Conservation (phyloP, 768 basidiomycete genomes). For the Trametes cinnabarina region DNA sequence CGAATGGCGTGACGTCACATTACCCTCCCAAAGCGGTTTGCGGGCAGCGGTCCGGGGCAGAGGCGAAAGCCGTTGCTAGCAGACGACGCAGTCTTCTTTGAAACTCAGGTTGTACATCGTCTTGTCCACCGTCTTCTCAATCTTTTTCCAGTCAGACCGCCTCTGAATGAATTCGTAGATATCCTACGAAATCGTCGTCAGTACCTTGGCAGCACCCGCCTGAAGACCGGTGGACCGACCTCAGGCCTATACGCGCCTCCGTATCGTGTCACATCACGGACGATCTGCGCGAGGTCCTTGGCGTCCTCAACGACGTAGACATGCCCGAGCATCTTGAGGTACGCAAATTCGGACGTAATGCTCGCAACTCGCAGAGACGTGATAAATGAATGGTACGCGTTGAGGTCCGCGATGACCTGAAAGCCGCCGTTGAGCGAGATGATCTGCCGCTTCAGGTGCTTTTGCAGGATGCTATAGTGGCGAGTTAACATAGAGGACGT, state of each 20-base stretch:
- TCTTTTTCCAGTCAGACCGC: conserved; percentile 97
- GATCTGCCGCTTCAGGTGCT: conserved; percentile 96
- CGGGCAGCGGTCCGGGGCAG: no score
- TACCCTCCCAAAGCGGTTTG: not conserved
- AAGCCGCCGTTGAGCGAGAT: conserved; percentile 93
- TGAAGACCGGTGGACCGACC: conserved; percentile 45
- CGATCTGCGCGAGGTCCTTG: conserved; percentile 94
- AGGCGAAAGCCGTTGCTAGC: no score
- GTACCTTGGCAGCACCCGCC: not conserved
- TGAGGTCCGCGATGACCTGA: conserved; percentile 94
- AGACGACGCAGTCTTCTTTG: conserved; percentile 76
- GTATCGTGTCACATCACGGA: conserved; percentile 91
- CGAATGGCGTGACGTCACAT: conserved; percentile 9
- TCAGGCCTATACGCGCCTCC: conserved; percentile 94
- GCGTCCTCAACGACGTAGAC: conserved; percentile 96
- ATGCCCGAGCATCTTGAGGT: conserved; percentile 96
- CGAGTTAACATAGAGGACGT: not conserved
- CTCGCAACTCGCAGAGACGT: conserved; percentile 74
- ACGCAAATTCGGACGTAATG: conserved; percentile 87
- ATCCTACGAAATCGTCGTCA: conserved; percentile 48
- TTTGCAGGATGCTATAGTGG: conserved; percentile 76
- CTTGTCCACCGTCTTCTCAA: conserved; percentile 94
- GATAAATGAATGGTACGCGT: conserved; percentile 89
- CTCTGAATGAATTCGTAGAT: conserved; percentile 96
- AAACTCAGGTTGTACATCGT: conserved; percentile 93